Base-by-base conservation (phyloP, 129 eudicot genomes). In the Kitagawia praeruptora region DNA sequence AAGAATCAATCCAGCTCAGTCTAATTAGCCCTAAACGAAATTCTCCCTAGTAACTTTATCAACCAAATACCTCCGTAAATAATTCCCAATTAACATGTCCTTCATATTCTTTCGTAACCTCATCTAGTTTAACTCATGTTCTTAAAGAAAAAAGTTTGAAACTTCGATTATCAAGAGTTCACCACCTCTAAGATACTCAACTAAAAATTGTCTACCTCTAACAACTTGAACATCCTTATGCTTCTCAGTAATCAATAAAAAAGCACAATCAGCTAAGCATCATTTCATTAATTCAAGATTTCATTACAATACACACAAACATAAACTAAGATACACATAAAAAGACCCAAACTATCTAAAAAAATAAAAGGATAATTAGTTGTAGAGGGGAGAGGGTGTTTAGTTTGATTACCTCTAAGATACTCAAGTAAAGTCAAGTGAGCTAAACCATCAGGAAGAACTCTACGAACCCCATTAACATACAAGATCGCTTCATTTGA, bases 351-450 rank as follows among this genome's bases (percentile, higher is more conserved):
- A 10, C 2, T 9, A 46, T 8, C 9, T 44, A 44, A 0, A 44
- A 3, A 6, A 42, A 6, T 42, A 42, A 1, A 42, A 42, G 37
- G 47, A 45, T 45, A 45, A 45, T 10, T 9, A 45, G 13, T 45
- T 9, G 47, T 8, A 9, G 47, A 1, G 49, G 12, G 49, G 49
- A 46, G 49, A 46, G 16, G 12, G 49, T 46, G 49, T 2, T 46
- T 45, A 39, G 31, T 8, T 1, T 7, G 2, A 4, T n/a, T 90
- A 95, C 99, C 99, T 90, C 99, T 82, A 70, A 95, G 99, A 87
- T 90, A 92, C 83, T 95, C 99, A 51, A 95, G 97, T 31, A 95
- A 91, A 72, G 97, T 95, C 31, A 92, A 64, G 81, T 95, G 96
- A 58, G 99, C 97, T 66, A 95, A 75, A 1, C 99, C 99, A 87